These are phyloP conservation scores for Carnegiea gigantea DNA, from an alignment of 179 eudicot species.

Conservation along the genomic window DNA sequence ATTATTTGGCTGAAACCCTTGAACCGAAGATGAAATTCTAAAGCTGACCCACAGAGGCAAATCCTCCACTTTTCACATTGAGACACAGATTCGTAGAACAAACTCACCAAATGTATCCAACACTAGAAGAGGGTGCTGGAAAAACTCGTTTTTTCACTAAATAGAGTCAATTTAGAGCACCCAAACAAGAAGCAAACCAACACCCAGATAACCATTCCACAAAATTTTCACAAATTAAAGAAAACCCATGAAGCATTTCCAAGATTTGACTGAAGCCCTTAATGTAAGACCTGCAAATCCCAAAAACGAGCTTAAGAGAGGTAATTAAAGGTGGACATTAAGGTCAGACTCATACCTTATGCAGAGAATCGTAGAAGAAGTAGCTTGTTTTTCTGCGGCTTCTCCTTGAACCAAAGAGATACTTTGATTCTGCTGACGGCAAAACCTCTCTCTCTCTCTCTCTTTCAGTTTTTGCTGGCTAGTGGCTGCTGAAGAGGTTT, in stretches of 20 bases:
- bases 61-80: constrained; percentile 4
- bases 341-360: constrained; percentile 16
- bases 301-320: constrained; percentile 1
- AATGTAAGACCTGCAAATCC: constrained; percentile 16
- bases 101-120: background rate
- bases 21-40: constrained; percentile 4
- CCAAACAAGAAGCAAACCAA: background rate
- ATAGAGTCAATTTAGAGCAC: constrained; percentile 3
- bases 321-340: background rate
- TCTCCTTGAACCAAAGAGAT: constrained; percentile 29
- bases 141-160: background rate
- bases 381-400: constrained; percentile 7
- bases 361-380: background rate
- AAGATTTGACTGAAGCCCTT: constrained; percentile 17
- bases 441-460: constrained; percentile 20
- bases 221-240: background rate
- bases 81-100: constrained; percentile 10
- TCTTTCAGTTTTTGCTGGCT: constrained; percentile 16
- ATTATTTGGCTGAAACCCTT: background rate
- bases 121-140: background rate
- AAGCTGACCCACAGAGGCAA: constrained; percentile 8
- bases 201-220: constrained; percentile 8
- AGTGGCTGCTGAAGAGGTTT: constrained; percentile 9
- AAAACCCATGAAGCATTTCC: constrained; percentile 5
- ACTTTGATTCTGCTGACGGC: constrained; percentile 35